Percentiles rank a stretch among this genome's conserved stretches.
Conservation (phyloP, 2,329 filamentous ascomycete genomes). For the Ceratocystis albifundus region DNA sequence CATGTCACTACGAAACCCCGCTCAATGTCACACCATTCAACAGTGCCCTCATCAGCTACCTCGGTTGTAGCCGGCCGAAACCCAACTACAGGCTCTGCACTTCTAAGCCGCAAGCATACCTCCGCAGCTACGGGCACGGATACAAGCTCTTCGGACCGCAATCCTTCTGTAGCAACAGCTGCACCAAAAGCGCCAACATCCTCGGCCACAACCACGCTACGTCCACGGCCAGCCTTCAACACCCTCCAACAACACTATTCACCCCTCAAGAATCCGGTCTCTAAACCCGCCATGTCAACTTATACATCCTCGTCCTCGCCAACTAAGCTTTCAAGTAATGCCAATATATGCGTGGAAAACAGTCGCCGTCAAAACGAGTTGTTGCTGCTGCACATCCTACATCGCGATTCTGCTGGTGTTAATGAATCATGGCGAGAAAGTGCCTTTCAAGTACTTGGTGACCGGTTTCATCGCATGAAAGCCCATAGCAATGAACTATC, state of each 20-base stretch:
- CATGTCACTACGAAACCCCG: constrained; percentile 26
- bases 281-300: constrained; percentile 50
- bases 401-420: constrained; percentile 40
- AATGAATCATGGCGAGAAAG: constrained; percentile 44
- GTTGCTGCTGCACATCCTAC: constrained; percentile 53
- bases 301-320: constrained; percentile 50
- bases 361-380: constrained; percentile 51
- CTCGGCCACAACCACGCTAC: constrained; percentile 27
- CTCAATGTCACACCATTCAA: constrained; percentile 23
- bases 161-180: neutral
- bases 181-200: constrained; percentile 15
- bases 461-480: constrained; percentile 35
- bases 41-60: neutral
- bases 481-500: constrained; percentile 31
- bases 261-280: constrained; percentile 46
- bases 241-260: constrained; percentile 58
- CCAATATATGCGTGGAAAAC: constrained; percentile 48
- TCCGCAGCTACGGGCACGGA: neutral
- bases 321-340: constrained; percentile 49
- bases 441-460: constrained; percentile 39
- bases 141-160: neutral
- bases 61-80: neutral
- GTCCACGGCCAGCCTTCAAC: constrained; percentile 46
- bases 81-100: neutral
- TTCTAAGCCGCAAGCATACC: neutral